A percentile compares a stretch with the other conserved stretches of the same genome.
phyloP scores from a whole-genome alignment of 371 early-diverging fungal species.

The Encephalitozoon cuniculi region DNA sequence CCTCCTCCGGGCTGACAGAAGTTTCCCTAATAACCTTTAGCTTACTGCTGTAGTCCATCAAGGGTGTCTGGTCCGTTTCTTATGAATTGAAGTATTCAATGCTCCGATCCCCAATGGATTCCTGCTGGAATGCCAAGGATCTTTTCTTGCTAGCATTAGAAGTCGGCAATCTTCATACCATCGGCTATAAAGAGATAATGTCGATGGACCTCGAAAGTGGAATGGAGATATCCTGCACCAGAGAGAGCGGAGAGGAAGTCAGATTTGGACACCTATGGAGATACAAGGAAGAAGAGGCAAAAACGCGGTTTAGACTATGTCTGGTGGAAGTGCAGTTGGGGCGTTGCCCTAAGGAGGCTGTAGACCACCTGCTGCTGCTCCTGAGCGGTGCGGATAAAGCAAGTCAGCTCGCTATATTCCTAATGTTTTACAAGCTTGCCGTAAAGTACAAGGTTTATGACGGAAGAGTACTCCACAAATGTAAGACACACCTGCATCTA shows the following conservation, averaged over 20 bases:
- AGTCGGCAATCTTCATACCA: background rate
- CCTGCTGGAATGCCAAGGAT: background rate
- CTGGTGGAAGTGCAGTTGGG: background rate
- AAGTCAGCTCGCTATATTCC: background rate
- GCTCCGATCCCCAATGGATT: background rate
- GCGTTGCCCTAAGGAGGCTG: background rate
- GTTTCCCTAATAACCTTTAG: background rate
- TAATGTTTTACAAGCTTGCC: background rate
- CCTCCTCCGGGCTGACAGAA: background rate
- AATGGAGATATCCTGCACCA: background rate
- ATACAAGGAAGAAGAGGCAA: background rate
- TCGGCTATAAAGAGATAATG: background rate
- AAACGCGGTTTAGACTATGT: background rate
- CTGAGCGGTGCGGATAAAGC: background rate
- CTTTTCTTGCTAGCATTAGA: background rate
- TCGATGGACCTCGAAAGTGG: background rate
- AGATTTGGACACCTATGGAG: background rate
- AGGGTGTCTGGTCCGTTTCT: background rate
- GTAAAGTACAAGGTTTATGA: background rate
- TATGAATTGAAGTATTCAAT: background rate
- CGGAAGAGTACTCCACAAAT: background rate
- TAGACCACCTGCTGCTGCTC: background rate
- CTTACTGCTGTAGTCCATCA: background rate
- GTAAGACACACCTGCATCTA: background rate
- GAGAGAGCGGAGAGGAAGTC: background rate